Evolutionary conservation across 139 green algal species (phyloP).

Genomic region (Coccomyxa sp.): DNA sequence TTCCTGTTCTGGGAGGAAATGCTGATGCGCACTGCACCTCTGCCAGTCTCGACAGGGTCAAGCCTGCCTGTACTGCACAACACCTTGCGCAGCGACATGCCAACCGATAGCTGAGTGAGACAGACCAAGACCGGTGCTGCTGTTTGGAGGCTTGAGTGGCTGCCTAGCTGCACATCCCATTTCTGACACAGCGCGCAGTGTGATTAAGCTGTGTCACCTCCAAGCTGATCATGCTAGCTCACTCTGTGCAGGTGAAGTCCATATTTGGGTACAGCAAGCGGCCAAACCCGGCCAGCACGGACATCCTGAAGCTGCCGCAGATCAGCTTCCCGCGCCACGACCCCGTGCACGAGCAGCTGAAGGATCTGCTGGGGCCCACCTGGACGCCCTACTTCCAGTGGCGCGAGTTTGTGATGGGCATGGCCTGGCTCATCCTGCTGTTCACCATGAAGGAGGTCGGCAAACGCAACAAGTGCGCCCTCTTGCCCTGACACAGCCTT

Average conservation of each 20-base stretch:
- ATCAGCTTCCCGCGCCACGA: constrained; percentile 38
- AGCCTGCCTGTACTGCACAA: too few species aligned
- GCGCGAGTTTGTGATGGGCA: constrained; percentile 46
- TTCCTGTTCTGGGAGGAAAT: too few species aligned
- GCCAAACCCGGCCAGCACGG: neutral
- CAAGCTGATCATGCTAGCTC: too few species aligned
- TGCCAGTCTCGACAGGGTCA: too few species aligned
- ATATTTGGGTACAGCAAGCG: constrained; percentile 36
- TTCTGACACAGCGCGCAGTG: too few species aligned
- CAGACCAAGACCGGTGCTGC: neutral
- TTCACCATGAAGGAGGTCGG: constrained; percentile 45
- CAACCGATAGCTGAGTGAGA: too few species aligned
- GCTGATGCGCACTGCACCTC: too few species aligned
- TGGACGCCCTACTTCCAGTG: constrained; percentile 31
- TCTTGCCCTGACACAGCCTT: neutral
- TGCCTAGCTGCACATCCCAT: too few species aligned
- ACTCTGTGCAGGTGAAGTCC: constrained; percentile 40
- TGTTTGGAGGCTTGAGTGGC: neutral
- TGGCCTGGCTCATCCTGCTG: constrained; percentile 43
- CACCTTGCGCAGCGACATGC: too few species aligned
- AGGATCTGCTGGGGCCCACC: constrained; percentile 20
- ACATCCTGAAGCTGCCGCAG: neutral
- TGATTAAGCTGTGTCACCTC: too few species aligned
- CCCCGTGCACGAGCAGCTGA: constrained; percentile 24
- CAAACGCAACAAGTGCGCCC: constrained; percentile 39